Percentiles rank a stretch among this genome's conserved stretches.
phyloP scores from a whole-genome alignment of 2,329 filamentous ascomycete genomes.

The Aphanoascus verrucosus region DNA sequence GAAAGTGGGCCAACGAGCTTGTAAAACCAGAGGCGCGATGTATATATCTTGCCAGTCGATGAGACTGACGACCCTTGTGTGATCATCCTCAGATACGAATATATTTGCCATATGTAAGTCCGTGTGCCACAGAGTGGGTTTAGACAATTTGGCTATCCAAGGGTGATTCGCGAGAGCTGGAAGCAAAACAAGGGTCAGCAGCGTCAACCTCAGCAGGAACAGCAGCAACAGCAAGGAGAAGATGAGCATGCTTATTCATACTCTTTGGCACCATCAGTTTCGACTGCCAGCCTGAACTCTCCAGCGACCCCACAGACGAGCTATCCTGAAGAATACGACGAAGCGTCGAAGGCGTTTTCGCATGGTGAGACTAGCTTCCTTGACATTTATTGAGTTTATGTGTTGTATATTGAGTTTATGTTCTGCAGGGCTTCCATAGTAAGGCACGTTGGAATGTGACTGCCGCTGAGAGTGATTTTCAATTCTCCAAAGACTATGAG shows the following conservation, averaged over 20 bases:
- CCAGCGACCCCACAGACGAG: constrained; percentile 50
- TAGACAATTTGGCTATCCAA: too few species aligned
- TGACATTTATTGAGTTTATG: constrained; percentile 28
- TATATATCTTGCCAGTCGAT: constrained; percentile 19
- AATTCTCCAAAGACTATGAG: too few species aligned
- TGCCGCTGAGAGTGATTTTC: too few species aligned
- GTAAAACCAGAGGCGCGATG: constrained; percentile 19
- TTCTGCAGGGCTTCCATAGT: too few species aligned
- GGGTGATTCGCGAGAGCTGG: too few species aligned
- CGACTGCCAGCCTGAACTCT: constrained; percentile 50
- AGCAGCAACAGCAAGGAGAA: constrained; percentile 33
- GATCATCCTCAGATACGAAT: constrained; percentile 20
- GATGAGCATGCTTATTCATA: constrained; percentile 43
- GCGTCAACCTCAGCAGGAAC: constrained; percentile 20
- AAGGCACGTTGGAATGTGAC: too few species aligned
- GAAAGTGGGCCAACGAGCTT: constrained; percentile 19
- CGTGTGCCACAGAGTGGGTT: constrained; percentile 17
- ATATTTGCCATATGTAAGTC: constrained; percentile 26
- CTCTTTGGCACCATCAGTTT: constrained; percentile 46
- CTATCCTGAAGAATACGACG: constrained; percentile 44
- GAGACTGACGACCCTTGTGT: constrained; percentile 14
- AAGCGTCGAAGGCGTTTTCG: constrained; percentile 40
- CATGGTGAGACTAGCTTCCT: constrained; percentile 44
- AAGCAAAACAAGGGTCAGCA: constrained; percentile 18
- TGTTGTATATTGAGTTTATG: too few species aligned